A percentile compares a stretch with the other conserved stretches of the same genome.
These are phyloP conservation scores for Eragrostis curvula DNA, from an alignment of 176 grass and related monocot species.

Conservation along the genomic window DNA sequence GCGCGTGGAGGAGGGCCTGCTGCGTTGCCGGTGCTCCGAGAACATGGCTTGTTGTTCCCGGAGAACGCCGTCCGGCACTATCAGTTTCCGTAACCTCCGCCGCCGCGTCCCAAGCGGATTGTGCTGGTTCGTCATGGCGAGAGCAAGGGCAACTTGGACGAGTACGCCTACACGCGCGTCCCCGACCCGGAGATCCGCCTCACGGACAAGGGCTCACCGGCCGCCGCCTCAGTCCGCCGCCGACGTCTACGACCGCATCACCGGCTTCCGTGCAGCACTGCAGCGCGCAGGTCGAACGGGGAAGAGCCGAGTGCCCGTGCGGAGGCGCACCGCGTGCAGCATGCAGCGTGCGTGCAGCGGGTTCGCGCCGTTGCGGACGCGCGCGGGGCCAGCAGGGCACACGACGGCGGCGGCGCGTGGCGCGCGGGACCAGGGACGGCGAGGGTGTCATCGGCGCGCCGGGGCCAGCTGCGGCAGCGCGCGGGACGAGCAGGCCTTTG, in stretches of 20 bases:
- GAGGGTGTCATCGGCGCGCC: too few relatives aligned
- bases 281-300: too few relatives aligned
- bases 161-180: slow-evolving; percentile 69
- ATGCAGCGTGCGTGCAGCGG: too few relatives aligned
- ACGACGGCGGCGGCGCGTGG: too few relatives aligned
- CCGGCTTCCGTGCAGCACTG: slow-evolving; percentile 81
- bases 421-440: too few relatives aligned
- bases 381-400: too few relatives aligned
- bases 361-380: too few relatives aligned
- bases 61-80: not conserved
- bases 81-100: not conserved
- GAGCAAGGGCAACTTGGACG: slow-evolving; percentile 91
- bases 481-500: too few relatives aligned
- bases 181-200: slow-evolving; percentile 80
- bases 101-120: slow-evolving; percentile 62
- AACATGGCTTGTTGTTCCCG: slow-evolving; percentile 47
- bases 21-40: slow-evolving; percentile 65
- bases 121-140: slow-evolving; percentile 82
- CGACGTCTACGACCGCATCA: slow-evolving; percentile 81
- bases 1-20: too few relatives aligned
- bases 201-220: slow-evolving; percentile 57
- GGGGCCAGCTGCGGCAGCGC: too few relatives aligned
- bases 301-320: too few relatives aligned
- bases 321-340: too few relatives aligned
- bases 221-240: slow-evolving; percentile 68